Evolutionary conservation across 2,329 filamentous ascomycete genomes (phyloP), one percentile per base, ranked within the genome.

Genomic region (Cyphellophora attinorum): DNA sequence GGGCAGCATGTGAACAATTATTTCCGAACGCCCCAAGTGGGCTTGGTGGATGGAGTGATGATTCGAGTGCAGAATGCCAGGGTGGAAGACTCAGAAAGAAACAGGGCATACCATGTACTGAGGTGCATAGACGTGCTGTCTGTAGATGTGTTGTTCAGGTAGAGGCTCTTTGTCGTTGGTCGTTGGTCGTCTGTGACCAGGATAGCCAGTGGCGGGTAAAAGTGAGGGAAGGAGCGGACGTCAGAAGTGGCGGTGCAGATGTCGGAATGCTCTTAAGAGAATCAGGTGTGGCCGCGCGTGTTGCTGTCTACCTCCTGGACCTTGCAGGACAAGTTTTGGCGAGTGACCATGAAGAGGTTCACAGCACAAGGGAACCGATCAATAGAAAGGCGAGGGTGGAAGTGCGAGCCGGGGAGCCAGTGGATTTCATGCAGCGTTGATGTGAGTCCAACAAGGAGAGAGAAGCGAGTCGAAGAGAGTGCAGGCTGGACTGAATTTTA

Each of bases 221-320:
- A n/a, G n/a, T n/a, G n/a, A n/a, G 12, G 31, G 19, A 33, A 31
- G 34, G 29, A 10, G 21, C 11, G 17, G 10, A 32, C 37, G 40
- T 44, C 40, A 49, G 40, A 46, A 36, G 45, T 47, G 46, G 46
- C 44, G 46, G 46, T 49, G 46, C 46, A 47, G 34, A 25, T 23
- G 17, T 27, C 16, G 18, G 18, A n/a, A n/a, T n/a, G 29, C 21
- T n/a, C 21, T 25, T 25, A 25, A n/a, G n/a, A n/a, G n/a, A n/a
- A n/a, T n/a, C n/a, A n/a, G n/a, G n/a, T n/a, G n/a, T n/a, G n/a
- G n/a, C n/a, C n/a, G n/a, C n/a, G n/a, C n/a, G n/a, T n/a, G n/a
- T n/a, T n/a, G n/a, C n/a, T n/a, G n/a, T n/a, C n/a, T n/a, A n/a
- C n/a, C n/a, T n/a, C n/a, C n/a, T n/a, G n/a, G n/a, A n/a, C n/a